Conservation (phyloP, 2,329 filamentous ascomycete species). For the Tolypocladium paradoxum region DNA sequence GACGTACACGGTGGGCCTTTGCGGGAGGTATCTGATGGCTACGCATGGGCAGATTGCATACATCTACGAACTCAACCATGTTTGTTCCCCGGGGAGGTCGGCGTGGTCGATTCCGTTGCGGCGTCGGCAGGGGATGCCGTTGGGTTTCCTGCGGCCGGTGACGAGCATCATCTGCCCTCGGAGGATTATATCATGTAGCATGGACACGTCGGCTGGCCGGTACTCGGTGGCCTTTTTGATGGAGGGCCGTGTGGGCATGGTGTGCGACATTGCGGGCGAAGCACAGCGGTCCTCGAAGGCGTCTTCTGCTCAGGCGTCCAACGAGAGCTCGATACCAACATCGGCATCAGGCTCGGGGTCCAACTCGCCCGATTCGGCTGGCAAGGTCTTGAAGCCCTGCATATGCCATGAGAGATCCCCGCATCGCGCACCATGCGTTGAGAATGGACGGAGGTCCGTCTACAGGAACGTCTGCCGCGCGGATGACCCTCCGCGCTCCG, state of each 20-base stretch:
- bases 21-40: conserved; percentile 46
- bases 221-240: conserved; percentile 48
- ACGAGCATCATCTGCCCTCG: conserved; percentile 45
- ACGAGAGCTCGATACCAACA: conserved; percentile 5
- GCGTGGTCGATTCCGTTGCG: conserved; percentile 14
- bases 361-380: not conserved
- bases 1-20: conserved; percentile 43
- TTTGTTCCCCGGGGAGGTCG: conserved; percentile 17
- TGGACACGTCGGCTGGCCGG: conserved; percentile 47
- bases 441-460: conserved; percentile 18
- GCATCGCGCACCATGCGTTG: conserved; percentile 15
- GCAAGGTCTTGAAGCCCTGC: conserved; percentile 6
- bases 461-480: conserved; percentile 43
- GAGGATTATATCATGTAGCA: conserved; percentile 46
- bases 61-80: conserved; percentile 37
- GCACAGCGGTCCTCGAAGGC: conserved; percentile 4
- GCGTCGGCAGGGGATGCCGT: conserved; percentile 10
- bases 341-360: conserved; percentile 2
- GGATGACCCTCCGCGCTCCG: conserved; percentile 53
- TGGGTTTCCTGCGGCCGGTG: conserved; percentile 28
- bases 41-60: conserved; percentile 42
- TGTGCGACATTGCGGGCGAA: conserved; percentile 39
- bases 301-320: conserved; percentile 3
- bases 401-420: conserved; percentile 13
- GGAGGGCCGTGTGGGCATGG: conserved; percentile 47